Conservation (phyloP, 768 basidiomycete genomes). For the Hypholoma fasciculare region DNA sequence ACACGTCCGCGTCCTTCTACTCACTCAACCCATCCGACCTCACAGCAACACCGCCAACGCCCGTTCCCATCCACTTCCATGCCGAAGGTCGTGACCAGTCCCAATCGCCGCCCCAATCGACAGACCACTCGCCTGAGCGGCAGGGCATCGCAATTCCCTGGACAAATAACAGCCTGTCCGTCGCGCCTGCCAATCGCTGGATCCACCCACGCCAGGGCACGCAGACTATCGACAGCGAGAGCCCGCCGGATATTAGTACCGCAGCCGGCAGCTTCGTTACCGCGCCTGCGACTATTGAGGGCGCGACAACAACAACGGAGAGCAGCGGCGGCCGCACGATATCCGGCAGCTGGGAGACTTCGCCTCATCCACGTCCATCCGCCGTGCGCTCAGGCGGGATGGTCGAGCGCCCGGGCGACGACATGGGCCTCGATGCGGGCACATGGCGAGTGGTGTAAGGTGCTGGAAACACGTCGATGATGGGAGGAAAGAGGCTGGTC, state of each 20-base stretch:
- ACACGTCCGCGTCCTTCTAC: conserved; percentile 17
- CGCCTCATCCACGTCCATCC: conserved; percentile 10
- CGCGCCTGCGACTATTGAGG: conserved; percentile 57
- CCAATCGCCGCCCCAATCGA: conserved; percentile 11
- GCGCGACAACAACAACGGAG: conserved; percentile 55
- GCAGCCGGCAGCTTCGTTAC: conserved; percentile 72
- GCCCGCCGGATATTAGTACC: conserved; percentile 65
- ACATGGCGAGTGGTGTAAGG: conserved; percentile 6
- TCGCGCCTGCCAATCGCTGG: conserved; percentile 23
- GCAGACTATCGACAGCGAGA: conserved; percentile 26
- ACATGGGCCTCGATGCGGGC: conserved; percentile 16
- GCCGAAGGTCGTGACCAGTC: not conserved
- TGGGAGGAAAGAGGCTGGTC: not conserved
- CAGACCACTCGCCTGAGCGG: conserved; percentile 16
- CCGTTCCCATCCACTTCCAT: conserved; percentile 2
- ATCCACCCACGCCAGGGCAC: conserved; percentile 13
- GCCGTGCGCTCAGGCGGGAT: conserved; percentile 15
- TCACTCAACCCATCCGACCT: conserved; percentile 21
- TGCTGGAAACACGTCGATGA: not conserved
- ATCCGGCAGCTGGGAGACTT: conserved; percentile 43
- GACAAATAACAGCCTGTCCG: conserved; percentile 16
- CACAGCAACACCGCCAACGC: conserved; percentile 15
- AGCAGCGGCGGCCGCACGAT: conserved; percentile 40
- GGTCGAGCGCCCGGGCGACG: conserved; percentile 22
- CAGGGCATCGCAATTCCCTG: conserved; percentile 26